Conservation (phyloP, 2,329 filamentous ascomycete species). For the Aureobasidium sp. region DNA sequence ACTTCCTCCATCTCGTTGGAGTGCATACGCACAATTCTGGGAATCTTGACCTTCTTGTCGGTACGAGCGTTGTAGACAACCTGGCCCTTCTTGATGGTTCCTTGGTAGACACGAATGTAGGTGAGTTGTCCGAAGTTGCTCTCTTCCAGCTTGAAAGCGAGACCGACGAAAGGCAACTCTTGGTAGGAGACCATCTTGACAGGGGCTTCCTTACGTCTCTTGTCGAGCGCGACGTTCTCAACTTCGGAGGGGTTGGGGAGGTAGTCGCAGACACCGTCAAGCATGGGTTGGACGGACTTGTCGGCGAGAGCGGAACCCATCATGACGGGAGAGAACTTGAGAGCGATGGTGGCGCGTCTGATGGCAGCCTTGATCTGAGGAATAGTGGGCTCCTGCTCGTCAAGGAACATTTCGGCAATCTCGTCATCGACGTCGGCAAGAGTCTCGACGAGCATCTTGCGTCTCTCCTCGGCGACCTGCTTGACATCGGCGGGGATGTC, state of each 20-base stretch:
- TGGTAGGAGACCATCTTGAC: constrained; percentile 92
- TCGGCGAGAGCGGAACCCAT: constrained; percentile 95
- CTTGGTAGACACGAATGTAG: constrained; percentile 97
- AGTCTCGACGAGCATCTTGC: constrained; percentile 82
- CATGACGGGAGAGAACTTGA: constrained; percentile 89
- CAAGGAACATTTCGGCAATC: constrained; percentile 90
- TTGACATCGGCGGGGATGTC: constrained; percentile 76
- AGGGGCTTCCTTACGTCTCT: constrained; percentile 65
- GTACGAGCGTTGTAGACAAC: constrained; percentile 91
- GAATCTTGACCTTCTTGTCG: constrained; percentile 93
- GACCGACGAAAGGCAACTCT: constrained; percentile 83
- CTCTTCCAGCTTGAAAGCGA: constrained; percentile 98
- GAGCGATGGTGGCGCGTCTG: constrained; percentile 75
- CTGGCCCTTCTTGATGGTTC: constrained; percentile 76
- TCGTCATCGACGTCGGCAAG: constrained; percentile 96
- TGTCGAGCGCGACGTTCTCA: constrained; percentile 82
- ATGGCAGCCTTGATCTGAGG: constrained; percentile 89
- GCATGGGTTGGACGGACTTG: constrained; percentile 91
- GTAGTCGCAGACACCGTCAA: constrained; percentile 94
- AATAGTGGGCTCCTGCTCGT: constrained; percentile 71
- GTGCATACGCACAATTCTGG: constrained; percentile 98
- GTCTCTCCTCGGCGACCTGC: constrained; percentile 72
- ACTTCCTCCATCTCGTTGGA: constrained; percentile 99
- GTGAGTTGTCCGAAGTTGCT: constrained; percentile 98
- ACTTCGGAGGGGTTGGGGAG: constrained; percentile 88